phyloP scores from a whole-genome alignment of 2,329 filamentous ascomycete genomes.

The Domatiomyces globalis region DNA sequence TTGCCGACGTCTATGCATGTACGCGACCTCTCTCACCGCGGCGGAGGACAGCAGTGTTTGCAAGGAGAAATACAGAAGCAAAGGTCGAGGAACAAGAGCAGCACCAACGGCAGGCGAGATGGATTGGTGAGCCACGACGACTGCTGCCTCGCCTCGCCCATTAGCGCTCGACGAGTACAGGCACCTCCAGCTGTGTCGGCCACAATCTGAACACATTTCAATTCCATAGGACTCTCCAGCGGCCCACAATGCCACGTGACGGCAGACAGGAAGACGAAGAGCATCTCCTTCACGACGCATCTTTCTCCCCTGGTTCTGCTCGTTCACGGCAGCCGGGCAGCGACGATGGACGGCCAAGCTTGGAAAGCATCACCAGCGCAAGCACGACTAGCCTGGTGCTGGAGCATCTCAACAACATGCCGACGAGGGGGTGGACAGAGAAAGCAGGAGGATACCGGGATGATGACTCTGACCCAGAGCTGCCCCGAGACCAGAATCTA shows the following conservation, averaged over 20 bases:
- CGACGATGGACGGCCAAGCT: not conserved
- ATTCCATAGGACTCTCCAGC: not conserved
- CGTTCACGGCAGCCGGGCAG: not conserved
- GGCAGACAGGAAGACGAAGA: not conserved
- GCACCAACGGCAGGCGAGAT: not conserved
- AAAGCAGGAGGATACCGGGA: constrained; percentile 12
- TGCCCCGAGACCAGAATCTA: constrained; percentile 12
- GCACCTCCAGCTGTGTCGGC: not conserved
- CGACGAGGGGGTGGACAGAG: not conserved
- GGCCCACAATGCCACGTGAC: not conserved
- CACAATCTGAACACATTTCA: not conserved
- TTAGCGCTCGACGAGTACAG: not conserved
- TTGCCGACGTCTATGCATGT: not conserved
- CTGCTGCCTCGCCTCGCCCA: no score
- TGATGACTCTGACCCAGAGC: constrained; percentile 20
- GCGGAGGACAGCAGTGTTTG: not conserved
- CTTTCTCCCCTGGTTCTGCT: no score
- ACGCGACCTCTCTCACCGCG: not conserved
- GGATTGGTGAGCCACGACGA: not conserved
- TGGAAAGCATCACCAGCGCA: constrained; percentile 16
- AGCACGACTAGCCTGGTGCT: constrained; percentile 21
- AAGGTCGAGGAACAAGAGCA: not conserved
- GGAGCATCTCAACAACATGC: constrained; percentile 17
- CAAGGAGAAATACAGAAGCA: not conserved
- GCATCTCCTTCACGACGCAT: not conserved